Evolutionary conservation across 495 filamentous ascomycete genomes (phyloP), one percentile per base, ranked within the genome.

Genomic region (Xylaria curta): DNA sequence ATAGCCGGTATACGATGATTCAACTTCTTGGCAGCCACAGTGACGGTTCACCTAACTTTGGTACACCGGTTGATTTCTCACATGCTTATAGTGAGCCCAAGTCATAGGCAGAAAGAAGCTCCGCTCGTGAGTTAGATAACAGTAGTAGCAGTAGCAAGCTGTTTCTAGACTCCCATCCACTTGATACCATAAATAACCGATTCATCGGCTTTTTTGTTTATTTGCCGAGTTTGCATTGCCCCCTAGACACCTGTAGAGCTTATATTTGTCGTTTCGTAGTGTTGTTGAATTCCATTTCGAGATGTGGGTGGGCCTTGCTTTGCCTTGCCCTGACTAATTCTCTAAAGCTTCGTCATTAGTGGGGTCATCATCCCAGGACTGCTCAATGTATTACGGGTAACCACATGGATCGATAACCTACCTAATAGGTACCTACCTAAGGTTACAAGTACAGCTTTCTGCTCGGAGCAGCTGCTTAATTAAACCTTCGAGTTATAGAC

Each of bases 41-140:
- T 2, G 82, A 88, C 62, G 83, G 84, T 1, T 82, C 81, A 3
- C 84, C 84, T 7, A 81, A 86, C 66, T 83, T 87, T 72, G 86
- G 86, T 0, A 71, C 66, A 4, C 76, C 81, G 6, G 74, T 76
- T 10, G 71, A 71, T 28, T 74, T 76, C 31, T 59, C 54, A 24
- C 73, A 54, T 65, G 58, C 70, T n/a, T 63, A 64, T 68, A 66
- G 67, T 3, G 74, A 75, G 63, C 71, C 74, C 4, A 64, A 42
- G 12, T 5, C 40, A 7, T 64, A 40, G 15, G n/a, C n/a, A n/a
- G n/a, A 26, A 2, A 33, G 61, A 64, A 6, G 24, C 42, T 38
- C 26, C 5, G 26, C 28, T 56, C 26, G 17, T 3, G n/a, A 38
- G 31, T 9, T n/a, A 31, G n/a, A 33, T 9, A 33, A 9, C 13